Conservation (phyloP, 495 filamentous ascomycete genomes). For the Hypoxylon lenormandii region DNA sequence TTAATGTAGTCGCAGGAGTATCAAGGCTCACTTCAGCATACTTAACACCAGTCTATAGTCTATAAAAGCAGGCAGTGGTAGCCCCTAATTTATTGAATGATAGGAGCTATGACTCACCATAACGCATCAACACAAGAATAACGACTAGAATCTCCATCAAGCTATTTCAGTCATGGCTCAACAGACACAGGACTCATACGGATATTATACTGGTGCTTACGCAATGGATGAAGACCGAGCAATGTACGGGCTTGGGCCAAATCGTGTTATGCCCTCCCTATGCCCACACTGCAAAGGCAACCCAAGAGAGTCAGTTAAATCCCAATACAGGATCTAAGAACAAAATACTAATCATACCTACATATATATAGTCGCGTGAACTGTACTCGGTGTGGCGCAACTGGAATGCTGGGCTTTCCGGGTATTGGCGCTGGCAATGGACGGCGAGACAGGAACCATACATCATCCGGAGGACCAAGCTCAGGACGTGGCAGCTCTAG, state of each 20-base stretch:
- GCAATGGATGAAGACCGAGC: constrained; percentile 37
- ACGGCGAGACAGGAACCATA: constrained; percentile 21
- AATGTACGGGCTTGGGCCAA: constrained; percentile 34
- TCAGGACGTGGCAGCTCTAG: constrained; percentile 36
- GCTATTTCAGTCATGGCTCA: constrained; percentile 17
- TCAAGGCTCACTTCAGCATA: neutral
- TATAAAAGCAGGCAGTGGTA: constrained; percentile 13
- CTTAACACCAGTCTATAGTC: neutral
- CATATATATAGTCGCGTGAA: constrained; percentile 26
- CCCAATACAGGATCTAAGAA: neutral
- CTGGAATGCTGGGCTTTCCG: constrained; percentile 40
- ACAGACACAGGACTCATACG: constrained; percentile 24
- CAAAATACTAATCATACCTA: constrained; percentile 14
- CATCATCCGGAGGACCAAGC: constrained; percentile 35
- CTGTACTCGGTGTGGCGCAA: constrained; percentile 34
- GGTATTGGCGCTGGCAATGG: constrained; percentile 17
- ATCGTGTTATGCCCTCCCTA: constrained; percentile 41
- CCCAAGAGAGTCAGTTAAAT: constrained; percentile 28
- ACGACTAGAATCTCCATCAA: neutral
- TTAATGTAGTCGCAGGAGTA: constrained; percentile 6
- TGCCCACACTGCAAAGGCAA: constrained; percentile 44
- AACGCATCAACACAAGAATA: neutral
- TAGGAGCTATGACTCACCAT: neutral
- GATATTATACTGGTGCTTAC: constrained; percentile 26
- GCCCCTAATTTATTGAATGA: neutral